Evolutionary conservation across 2,329 filamentous ascomycete genomes (phyloP), one percentile per base, ranked within the genome.

Genomic region (Colletotrichum sp.): DNA sequence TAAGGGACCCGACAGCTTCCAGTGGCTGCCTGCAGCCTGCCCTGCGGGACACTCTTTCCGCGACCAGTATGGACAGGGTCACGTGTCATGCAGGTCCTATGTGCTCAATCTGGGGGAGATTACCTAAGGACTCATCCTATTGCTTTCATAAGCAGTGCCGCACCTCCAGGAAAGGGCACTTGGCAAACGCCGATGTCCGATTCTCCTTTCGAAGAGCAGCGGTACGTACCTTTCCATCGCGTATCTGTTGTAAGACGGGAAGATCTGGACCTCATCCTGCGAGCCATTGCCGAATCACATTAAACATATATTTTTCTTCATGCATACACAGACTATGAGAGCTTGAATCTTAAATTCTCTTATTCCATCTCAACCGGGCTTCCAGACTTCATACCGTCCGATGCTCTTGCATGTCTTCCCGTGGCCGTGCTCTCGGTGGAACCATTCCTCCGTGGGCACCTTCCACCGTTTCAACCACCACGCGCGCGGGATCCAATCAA

Each of bases 381-480:
- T 21, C n/a, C 26, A 61, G 32, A 32, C 62, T 66, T 61, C 10
- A 55, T 61, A 66, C 70, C 38, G 52, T 75, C 60, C 38, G 71
- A 75, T 60, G 48, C 52, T 55, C 21, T 28, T 21, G 36, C 24
- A 70, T 16, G 36, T 64, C 36, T 12, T 8, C 48, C 58, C 74
- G 74, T 24, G 26, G 62, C 73, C 58, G 71, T 26, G 32, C 48
- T 30, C 43, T 70, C 74, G 74, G 74, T 76, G 56, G 71, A 76
- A 76, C 74, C 62, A 76, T 76, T 62, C 24, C 61, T 34, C 74
- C 71, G 74, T 18, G 12, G 26, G 15, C 21, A 28, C 38, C 32
- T 70, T 30, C 66, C 56, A n/a, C 15, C 18, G 68, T 56, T 32
- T 38, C 28, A 38, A 32, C 2, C n/a, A 26, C 52, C 21, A 24